A percentile compares a stretch with the other conserved stretches of the same genome.
Conservation (phyloP, 495 filamentous ascomycete species). For the Neurospora pannonica region DNA sequence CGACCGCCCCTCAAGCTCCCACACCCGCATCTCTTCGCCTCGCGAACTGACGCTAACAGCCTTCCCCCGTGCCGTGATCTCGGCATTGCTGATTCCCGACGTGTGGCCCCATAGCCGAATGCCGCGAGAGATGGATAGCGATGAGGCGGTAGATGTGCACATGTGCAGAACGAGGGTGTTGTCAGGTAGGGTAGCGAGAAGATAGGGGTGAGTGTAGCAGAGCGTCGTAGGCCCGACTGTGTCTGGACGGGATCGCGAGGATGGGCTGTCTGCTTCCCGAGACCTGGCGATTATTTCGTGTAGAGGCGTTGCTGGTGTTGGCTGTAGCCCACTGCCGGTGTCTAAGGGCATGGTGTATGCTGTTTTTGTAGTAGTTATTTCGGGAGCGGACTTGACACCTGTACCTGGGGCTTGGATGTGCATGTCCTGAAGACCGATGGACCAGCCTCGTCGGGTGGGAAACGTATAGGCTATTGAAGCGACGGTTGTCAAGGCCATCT, state of each 20-base stretch:
- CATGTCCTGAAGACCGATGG: conserved; percentile 82
- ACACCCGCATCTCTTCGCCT: conserved; percentile 83
- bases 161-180: conserved; percentile 87
- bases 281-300: background rate
- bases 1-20: conserved; percentile 80
- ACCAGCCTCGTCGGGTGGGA: conserved; percentile 66
- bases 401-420: conserved; percentile 39
- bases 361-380: conserved; percentile 37
- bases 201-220: conserved; percentile 85
- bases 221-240: conserved; percentile 56
- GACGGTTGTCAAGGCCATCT: conserved; percentile 48
- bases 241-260: background rate
- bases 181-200: conserved; percentile 78
- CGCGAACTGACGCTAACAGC: conserved; percentile 77
- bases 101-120: conserved; percentile 90
- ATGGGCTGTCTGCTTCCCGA: background rate
- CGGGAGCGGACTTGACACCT: conserved; percentile 21
- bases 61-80: conserved; percentile 79
- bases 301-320: conserved; percentile 17
- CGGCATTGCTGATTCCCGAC: conserved; percentile 75
- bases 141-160: conserved; percentile 60
- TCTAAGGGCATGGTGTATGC: conserved; percentile 32
- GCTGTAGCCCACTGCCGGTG: conserved; percentile 1
- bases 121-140: conserved; percentile 62
- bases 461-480: conserved; percentile 81